Evolutionary conservation across 2,329 filamentous ascomycete genomes (phyloP).

Genomic region (Hypoxylon sp.): DNA sequence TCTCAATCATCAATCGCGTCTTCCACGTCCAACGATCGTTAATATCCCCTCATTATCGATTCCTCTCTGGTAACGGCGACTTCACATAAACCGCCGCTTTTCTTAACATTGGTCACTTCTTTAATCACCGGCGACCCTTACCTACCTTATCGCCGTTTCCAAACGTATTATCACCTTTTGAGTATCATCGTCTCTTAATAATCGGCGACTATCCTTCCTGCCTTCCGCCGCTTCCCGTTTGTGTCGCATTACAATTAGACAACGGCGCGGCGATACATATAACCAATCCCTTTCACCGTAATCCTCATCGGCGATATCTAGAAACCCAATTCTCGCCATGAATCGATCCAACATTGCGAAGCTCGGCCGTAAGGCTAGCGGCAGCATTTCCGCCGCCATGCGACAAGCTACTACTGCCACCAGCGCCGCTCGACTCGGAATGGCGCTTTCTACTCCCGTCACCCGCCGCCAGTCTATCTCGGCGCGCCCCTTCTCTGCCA

Average conservation of each 20-base stretch:
- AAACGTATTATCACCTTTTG: no score
- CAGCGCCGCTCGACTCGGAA: slow-evolving; percentile 38
- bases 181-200: no score
- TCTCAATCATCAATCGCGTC: neutral
- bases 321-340: slow-evolving; percentile 42
- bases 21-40: neutral
- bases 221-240: no score
- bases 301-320: no score
- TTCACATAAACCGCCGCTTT: no score
- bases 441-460: slow-evolving; percentile 17
- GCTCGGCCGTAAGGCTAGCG: slow-evolving; percentile 50
- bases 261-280: neutral
- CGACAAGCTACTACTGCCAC: slow-evolving; percentile 29
- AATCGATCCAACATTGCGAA: slow-evolving; percentile 46
- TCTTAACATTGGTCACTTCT: neutral
- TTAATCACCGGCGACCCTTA: neutral
- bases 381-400: slow-evolving; percentile 39
- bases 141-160: no score
- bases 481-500: slow-evolving; percentile 45
- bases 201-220: neutral
- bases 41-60: no score
- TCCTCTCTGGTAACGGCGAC: no score
- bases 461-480: slow-evolving; percentile 5
- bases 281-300: no score
- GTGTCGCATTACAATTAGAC: no score